Base-by-base conservation (phyloP, 257 asterid genomes). In the Salvia splendens region DNA sequence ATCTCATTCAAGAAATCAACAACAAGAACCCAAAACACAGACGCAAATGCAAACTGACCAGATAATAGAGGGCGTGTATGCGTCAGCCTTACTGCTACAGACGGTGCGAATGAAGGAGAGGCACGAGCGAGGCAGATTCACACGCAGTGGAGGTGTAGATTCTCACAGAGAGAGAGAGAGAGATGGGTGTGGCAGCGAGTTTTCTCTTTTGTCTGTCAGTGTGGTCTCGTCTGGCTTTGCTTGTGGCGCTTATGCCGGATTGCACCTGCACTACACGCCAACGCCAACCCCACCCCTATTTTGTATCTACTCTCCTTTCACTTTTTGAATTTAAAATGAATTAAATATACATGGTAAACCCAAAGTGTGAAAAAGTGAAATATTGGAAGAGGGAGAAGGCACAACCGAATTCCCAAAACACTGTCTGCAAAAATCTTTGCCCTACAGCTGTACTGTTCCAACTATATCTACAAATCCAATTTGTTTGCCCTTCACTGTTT, bases 261-360 rank as follows among this genome's bases (percentile, higher is more conserved):
- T 83, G 76, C 84, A 79, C 87, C 84, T 76, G 79, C 87, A 83
- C 83, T 83, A 83, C 89, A 85, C 92, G 89, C 86, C 82, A 82
- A 52, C 86, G 30, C 30, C 30, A 24, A 24, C 30, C 72, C 77
- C 67, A 60, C 15, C 71, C 68, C 69, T 12, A 36, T 58, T 43
- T 61, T 64, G 15, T 8, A 16, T 48, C 20, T 61, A 16, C 58
- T 10, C 32, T 4, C 53, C 43, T 16, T 53, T 3, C 8, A 14
- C 56, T 53, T 64, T 71, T 17, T 51, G n/a, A 36, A 16, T 10
- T 40, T 40, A 40, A 40, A 40, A 40, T 40, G 11, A 40, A 40
- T 40, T 63, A 33, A 61, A 61, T 9, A 46, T 40, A 8, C 9
- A 40, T 40, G 11, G 8, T 6, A 40, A 53, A 24, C 59, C 17